Base-by-base conservation (phyloP, 352 stramenopile genomes). In the Phytophthora palmivora region DNA sequence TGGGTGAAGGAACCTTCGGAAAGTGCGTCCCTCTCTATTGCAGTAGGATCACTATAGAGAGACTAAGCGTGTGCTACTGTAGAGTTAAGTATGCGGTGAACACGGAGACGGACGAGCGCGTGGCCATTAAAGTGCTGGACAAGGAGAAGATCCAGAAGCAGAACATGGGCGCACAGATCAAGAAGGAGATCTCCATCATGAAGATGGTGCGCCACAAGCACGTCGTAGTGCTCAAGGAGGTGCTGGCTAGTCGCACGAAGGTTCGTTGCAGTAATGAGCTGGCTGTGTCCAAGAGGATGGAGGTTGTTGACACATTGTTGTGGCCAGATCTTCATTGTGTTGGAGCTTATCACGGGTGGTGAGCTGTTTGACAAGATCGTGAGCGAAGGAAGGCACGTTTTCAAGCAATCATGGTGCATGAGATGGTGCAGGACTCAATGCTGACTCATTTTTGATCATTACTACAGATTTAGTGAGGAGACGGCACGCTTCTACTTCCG, bases 111-210 rank as follows among this genome's bases (percentile, higher is more conserved):
- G 84, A 95, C 46, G 89, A 98, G 74, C 87, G 88, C 38, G 96
- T 98, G 58, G 97, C 97, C 28, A 98, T 99, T 72, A 99, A 99
- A 79, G 92, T 98, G 63, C 82, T 99, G 58, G 95, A 99, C 75
- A 99, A 99, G 81, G 91, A 98, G 51, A 98, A 98, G 78, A 98
- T 99, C 73, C 94, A 99, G 73, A 98, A 98, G 73, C 95, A 99
- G 72, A 98, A 98, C 78, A 98, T 99, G 95, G 95, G 93, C 14
- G 91, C 94, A 28, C 97, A 99, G 81, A 97, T 99, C 71, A 99
- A 99, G 78, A 98, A 98, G 73, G 97, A 99, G 83, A 99, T 99
- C 63, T 97, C 91, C 10, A 98, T 99, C 61, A 99, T 99, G 95
- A 99, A 98, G 80, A 97, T 98, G 76, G 92, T 95, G 74, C 85